Base-by-base conservation (phyloP, 2,329 filamentous ascomycete species). In the Lasiodiplodia gonubiensis region DNA sequence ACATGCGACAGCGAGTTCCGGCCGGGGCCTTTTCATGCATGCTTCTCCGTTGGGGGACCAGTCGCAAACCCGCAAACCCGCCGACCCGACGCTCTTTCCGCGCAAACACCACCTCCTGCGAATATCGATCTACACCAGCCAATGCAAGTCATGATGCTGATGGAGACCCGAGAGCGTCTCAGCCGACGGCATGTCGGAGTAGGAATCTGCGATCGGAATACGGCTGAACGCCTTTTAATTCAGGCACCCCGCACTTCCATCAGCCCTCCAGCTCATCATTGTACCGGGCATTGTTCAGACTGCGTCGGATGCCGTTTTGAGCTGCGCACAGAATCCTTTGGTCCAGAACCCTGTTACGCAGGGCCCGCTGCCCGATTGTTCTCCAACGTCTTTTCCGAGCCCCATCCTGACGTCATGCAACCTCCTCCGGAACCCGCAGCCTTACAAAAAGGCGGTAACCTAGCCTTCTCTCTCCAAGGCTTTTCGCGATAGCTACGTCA, bases 91-190 rank as follows among this genome's bases (percentile, higher is more conserved):
- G 59, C 42, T 46, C 35, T 63, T 27, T 30, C 12, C 23, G 53
- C 18, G 46, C 27, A 37, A 37, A 21, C 53, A 63, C 37, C 37
- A 48, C 6, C 23, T 33, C 42, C 59, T 11, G 30, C 27, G 39
- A 37, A 48, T 48, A 27, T 25, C 23, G 59, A 30, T 52, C 59
- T 48, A 6, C 39, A 6, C 14, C 21, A 12, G 35, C 25, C 23
- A 60, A 59, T 39, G 57, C 57, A 60, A 35, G 57, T 60, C 57
- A 60, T 57, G n/a, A 33, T 27, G 55, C 27, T 37, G n/a, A 51
- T 48, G 42, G 46, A 30, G 25, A 63, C 18, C 59, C 16, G 35
- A 21, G 18, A 10, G 5, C 27, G 46, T 63, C 30, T 35, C 27
- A 12, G 42, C 59, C 49, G 39, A 8, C 42, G 42, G 18, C 11